Evolutionary conservation across 169 alveolate species (phyloP).

Genomic region (Eimeria falciformis): DNA sequence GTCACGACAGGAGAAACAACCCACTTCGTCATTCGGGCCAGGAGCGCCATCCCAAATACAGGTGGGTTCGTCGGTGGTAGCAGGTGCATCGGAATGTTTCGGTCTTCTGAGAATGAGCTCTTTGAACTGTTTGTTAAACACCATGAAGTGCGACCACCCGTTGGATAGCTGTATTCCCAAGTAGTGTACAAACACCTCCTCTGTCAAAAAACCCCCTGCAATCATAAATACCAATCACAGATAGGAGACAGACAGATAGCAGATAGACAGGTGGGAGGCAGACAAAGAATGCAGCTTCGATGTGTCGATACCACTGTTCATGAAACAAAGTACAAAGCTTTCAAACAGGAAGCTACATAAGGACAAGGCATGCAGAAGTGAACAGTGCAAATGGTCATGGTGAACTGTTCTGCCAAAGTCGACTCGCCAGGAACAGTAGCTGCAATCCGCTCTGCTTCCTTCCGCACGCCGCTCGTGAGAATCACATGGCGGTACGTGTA

Average conservation of each 20-base stretch:
- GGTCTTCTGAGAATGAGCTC: constrained; percentile 87
- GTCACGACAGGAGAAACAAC: neutral
- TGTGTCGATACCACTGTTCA: neutral
- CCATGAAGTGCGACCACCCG: constrained; percentile 93
- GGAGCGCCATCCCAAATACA: constrained; percentile 73
- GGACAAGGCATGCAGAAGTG: neutral
- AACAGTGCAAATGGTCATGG: neutral
- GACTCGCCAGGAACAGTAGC: constrained; percentile 80
- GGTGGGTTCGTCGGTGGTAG: constrained; percentile 11
- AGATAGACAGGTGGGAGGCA: neutral
- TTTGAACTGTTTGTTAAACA: constrained; percentile 85
- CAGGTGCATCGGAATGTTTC: constrained; percentile 75
- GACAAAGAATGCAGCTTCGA: neutral
- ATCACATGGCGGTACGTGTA: constrained; percentile 88
- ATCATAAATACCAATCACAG: neutral
- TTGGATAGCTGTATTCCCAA: constrained; percentile 87
- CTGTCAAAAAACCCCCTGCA: constrained; percentile 85
- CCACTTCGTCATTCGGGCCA: constrained; percentile 74
- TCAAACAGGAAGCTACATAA: neutral
- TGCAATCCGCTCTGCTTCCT: constrained; percentile 87
- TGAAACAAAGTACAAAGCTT: neutral
- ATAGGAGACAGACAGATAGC: neutral
- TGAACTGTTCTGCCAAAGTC: too few species aligned
- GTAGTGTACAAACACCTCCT: constrained; percentile 86
- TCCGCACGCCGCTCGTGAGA: constrained; percentile 87